A percentile compares a stretch with the other conserved stretches of the same genome.
These are phyloP conservation scores for Diutina siamensis DNA, from an alignment of 1,139 yeast genomes.

Conservation along the genomic window DNA sequence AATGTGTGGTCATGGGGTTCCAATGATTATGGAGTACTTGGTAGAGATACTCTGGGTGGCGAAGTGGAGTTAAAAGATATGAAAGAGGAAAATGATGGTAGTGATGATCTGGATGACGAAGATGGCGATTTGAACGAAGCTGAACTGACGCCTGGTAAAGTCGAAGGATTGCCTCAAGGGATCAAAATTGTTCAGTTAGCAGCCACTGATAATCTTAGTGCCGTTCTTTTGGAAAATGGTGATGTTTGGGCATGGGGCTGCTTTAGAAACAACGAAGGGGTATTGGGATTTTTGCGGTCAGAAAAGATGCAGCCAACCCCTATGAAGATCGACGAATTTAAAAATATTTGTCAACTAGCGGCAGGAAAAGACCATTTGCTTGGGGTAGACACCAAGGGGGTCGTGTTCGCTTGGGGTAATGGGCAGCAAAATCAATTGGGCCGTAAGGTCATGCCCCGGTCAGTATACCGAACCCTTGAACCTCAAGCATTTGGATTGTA, in stretches of 20 bases:
- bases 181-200: constrained; percentile 61
- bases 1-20: constrained; percentile 96
- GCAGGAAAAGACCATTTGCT: constrained; percentile 88
- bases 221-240: constrained; percentile 68
- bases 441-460: constrained; percentile 68
- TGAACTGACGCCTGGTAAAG: constrained; percentile 80
- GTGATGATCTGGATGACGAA: constrained; percentile 57
- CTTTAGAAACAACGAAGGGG: constrained; percentile 86
- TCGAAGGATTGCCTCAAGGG: constrained; percentile 38
- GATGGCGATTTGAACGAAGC: constrained; percentile 79
- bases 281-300: constrained; percentile 62
- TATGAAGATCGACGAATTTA: constrained; percentile 45
- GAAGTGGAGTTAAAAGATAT: constrained; percentile 41
- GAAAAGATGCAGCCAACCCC: constrained; percentile 60
- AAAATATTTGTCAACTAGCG: constrained; percentile 73
- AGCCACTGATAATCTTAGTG: constrained; percentile 90
- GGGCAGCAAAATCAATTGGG: constrained; percentile 92
- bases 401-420: constrained; percentile 95
- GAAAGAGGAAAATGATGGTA: constrained; percentile 27
- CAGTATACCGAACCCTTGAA: constrained; percentile 54
- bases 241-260: constrained; percentile 98
- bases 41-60: constrained; percentile 67
- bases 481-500: constrained; percentile 73
- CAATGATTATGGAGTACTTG: constrained; percentile 84
- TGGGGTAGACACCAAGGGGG: constrained; percentile 74